These are phyloP conservation scores for Scutellaria barbata DNA, from an alignment of 257 asterid species.

Conservation along the genomic window DNA sequence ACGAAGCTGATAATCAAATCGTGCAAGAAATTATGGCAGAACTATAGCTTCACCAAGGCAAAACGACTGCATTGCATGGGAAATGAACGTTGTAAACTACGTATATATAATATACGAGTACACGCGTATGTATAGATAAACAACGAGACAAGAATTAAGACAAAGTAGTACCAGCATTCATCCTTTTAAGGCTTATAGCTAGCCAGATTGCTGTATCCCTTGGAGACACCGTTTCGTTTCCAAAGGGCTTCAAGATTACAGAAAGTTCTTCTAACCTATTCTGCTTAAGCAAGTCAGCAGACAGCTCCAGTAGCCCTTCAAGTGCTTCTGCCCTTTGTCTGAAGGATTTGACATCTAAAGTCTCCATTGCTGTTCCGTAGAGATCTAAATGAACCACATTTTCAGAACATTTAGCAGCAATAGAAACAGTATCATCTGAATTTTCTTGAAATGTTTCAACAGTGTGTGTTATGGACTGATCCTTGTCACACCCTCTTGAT, in stretches of 20 bases:
- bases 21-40: too few relatives aligned
- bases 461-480: conserved; percentile 35
- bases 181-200: conserved; percentile 89
- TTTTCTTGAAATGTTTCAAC: conserved; percentile 35
- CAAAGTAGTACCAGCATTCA: conserved; percentile 42
- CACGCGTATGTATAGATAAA: background rate
- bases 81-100: too few relatives aligned
- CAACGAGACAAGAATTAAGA: background rate
- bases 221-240: conserved; percentile 92
- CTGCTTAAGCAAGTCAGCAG: conserved; percentile 89
- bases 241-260: conserved; percentile 85
- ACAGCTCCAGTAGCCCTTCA: conserved; percentile 86
- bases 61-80: too few relatives aligned
- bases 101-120: too few relatives aligned
- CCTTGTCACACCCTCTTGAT: conserved; percentile 34
- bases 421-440: conserved; percentile 36
- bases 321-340: conserved; percentile 92
- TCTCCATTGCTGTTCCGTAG: conserved; percentile 55
- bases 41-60: too few relatives aligned
- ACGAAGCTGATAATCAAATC: too few relatives aligned
- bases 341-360: conserved; percentile 67
- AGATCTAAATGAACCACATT: conserved; percentile 35
- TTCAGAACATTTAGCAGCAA: conserved; percentile 39
- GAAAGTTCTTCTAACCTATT: conserved; percentile 81
- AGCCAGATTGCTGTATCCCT: conserved; percentile 98